These are phyloP conservation scores for Diaporthe velutina DNA, from an alignment of 2,329 filamentous ascomycete species.

Conservation along the genomic window DNA sequence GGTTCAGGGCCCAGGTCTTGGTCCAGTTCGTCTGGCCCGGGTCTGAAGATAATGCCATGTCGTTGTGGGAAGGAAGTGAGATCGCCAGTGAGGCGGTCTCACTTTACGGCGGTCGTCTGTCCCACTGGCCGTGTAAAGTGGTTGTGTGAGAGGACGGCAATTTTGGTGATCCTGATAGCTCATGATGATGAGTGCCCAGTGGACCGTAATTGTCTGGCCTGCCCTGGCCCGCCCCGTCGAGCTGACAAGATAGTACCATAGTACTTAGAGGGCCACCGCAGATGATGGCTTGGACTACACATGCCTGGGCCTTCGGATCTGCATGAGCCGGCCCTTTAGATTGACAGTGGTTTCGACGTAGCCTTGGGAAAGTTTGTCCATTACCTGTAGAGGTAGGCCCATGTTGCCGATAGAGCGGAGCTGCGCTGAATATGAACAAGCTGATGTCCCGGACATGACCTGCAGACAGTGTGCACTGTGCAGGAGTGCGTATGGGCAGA, in stretches of 20 bases:
- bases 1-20: background rate
- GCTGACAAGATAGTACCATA: conserved; percentile 4
- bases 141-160: conserved; percentile 15
- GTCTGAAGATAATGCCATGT: conserved; percentile 1
- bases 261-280: conserved; percentile 1
- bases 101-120: conserved; percentile 17
- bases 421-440: background rate
- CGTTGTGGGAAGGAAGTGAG: conserved; percentile 9
- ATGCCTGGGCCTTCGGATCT: conserved; percentile 30
- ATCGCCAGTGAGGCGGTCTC: conserved; percentile 29
- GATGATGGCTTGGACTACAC: conserved; percentile 23
- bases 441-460: background rate
- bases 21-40: conserved; percentile 5
- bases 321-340: conserved; percentile 25
- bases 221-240: background rate
- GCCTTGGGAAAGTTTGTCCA: conserved; percentile 15
- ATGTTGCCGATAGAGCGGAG: conserved; percentile 8
- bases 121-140: conserved; percentile 16
- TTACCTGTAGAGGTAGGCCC: background rate
- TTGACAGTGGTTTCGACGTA: conserved; percentile 23
- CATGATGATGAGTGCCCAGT: conserved; percentile 13
- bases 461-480: conserved; percentile 2
- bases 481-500: background rate
- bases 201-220: conserved; percentile 20
- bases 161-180: conserved; percentile 22